Percentiles rank a stretch among this genome's conserved stretches.
Conservation (phyloP, 164 flowering plant species). For the Umbellularia californica region DNA sequence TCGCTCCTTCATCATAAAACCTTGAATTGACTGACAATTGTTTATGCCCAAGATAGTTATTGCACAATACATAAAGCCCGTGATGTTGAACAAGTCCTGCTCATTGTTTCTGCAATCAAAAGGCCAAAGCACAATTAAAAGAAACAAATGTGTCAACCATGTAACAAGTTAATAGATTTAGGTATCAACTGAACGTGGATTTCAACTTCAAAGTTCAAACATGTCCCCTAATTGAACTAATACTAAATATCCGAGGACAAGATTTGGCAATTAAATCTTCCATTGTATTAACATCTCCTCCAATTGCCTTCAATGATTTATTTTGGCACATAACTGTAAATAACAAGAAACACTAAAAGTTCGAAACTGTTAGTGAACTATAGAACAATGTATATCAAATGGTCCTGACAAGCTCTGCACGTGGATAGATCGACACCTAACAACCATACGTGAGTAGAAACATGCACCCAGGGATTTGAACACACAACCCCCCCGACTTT, state of each 20-base stretch:
- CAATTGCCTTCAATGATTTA: not conserved
- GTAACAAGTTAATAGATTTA: not conserved
- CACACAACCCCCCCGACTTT: no score
- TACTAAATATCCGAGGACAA: not conserved
- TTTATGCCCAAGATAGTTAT: slow-evolving; percentile 31
- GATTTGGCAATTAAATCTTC: not conserved
- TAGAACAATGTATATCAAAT: no score
- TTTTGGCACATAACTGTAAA: not conserved
- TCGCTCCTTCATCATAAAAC: slow-evolving; percentile 35
- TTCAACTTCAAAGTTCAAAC: not conserved
- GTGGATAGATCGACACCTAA: no score
- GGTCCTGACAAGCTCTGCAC: no score
- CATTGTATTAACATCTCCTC: not conserved
- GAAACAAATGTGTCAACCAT: not conserved
- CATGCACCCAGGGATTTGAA: no score
- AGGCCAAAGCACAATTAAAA: not conserved
- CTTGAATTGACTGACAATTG: slow-evolving; percentile 34
- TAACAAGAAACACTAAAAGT: no score
- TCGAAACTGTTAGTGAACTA: no score
- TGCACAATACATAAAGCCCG: slow-evolving; percentile 36
- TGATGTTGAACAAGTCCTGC: slow-evolving; percentile 40
- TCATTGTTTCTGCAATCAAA: slow-evolving; percentile 24
- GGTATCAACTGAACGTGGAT: not conserved
- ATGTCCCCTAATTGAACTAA: not conserved
- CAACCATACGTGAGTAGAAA: no score